Base-by-base conservation (phyloP, 352 stramenopile genomes). In the Phytophthora quininea region DNA sequence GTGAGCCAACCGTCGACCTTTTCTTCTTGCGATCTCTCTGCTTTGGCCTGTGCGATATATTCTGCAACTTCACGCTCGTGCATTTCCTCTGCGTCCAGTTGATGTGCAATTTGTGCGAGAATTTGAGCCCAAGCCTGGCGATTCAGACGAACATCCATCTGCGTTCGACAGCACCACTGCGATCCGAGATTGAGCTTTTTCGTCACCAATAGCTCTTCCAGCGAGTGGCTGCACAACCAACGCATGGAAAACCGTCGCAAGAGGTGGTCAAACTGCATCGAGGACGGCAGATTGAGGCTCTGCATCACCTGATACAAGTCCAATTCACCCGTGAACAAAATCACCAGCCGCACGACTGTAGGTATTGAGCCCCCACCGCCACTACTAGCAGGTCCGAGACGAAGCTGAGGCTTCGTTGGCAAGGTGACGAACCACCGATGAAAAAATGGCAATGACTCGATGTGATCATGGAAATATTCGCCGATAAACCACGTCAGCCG, bases 271-370 rank as follows among this genome's bases (percentile, higher is more conserved):
- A 90, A 86, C 19, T 90, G 78, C 74, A 90, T 86, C 0, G 79
- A 87, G 15, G 77, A 79, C 12, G 81, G 81, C 11, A 90, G 59
- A 14, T 73, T 67, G 15, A 84, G 61, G 24, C 57, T 74, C 50
- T 84, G 76, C 71, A 90, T 85, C n/a, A 90, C 69, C 14, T 82
- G 69, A 55, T 86, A 90, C n/a, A 87, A 53, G 40, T 90, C 81
- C 67, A 90, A 74, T 29, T 68, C 64, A 1, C 83, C 77, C 3
- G 74, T 83, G 46, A 92, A 91, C 9, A 93, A 58, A 2, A 93
- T 42, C n/a, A 91, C 80, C 8, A 93, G 43, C 10, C 84, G 84
- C 68, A 91, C 71, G n/a, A 91, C 69, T 1, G 54, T 38, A 2
- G 79, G 67, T 7, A 53, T 67, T 0, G 71, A 53, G 14, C 62